Percentiles rank a stretch among this genome's conserved stretches.
Evolutionary conservation across 768 basidiomycete species (phyloP).

Genomic region (Kwoniella pini): DNA sequence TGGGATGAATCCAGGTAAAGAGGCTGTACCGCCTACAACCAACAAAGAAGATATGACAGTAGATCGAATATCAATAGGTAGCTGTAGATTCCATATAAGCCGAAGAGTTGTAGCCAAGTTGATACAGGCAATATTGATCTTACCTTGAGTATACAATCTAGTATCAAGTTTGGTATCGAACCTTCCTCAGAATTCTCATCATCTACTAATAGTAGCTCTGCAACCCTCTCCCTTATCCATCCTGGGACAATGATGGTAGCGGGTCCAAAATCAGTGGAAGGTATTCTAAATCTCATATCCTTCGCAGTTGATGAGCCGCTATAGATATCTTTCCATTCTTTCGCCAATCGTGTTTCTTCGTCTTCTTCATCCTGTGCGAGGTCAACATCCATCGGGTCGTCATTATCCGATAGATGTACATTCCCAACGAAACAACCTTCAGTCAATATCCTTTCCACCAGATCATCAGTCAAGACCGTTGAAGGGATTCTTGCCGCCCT

Average conservation of each 20-base stretch:
- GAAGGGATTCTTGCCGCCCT: conserved; percentile 68
- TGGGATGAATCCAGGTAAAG: conserved; percentile 89
- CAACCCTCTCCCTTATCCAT: conserved; percentile 88
- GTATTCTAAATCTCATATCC: conserved; percentile 14
- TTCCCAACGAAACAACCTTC: conserved; percentile 84
- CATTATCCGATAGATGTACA: not conserved
- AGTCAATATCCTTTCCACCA: conserved; percentile 89
- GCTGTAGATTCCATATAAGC: conserved; percentile 61
- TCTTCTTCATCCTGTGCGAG: conserved; percentile 1
- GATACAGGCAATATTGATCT: conserved; percentile 4
- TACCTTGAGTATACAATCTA: conserved; percentile 79
- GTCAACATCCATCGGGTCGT: not conserved
- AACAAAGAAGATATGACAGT: conserved; percentile 81
- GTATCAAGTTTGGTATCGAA: conserved; percentile 73
- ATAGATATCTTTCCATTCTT: conserved; percentile 18
- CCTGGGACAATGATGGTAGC: conserved; percentile 85
- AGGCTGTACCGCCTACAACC: conserved; percentile 82
- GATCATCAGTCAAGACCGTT: conserved; percentile 72
- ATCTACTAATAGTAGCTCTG: conserved; percentile 88
- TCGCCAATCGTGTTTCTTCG: conserved; percentile 8
- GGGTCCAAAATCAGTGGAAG: conserved; percentile 59
- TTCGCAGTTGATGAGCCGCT: conserved; percentile 14
- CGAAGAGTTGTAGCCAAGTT: not conserved
- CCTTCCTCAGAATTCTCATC: conserved; percentile 68
- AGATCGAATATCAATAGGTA: conserved; percentile 85